Evolutionary conservation across 2,329 filamentous ascomycete species (phyloP).

Genomic region (Neoarthrinium moseri): DNA sequence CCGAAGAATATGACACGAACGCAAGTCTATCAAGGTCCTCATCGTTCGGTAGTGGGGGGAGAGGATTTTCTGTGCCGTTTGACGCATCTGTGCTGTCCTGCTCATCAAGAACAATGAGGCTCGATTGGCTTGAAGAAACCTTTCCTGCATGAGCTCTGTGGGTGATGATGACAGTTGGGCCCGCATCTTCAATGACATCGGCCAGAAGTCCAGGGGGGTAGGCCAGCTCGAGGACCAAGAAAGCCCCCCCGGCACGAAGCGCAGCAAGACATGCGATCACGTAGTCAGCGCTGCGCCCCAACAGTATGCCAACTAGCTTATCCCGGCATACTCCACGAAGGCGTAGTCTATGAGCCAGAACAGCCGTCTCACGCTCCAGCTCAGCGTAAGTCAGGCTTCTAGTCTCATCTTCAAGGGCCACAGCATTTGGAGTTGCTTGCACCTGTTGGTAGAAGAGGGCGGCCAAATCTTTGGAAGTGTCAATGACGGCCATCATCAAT

Average conservation of each 20-base stretch:
- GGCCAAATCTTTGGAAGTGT: constrained; percentile 69
- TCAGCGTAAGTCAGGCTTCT: constrained; percentile 69
- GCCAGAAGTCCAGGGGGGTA: constrained; percentile 73
- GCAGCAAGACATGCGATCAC: constrained; percentile 76
- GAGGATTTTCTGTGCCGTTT: constrained; percentile 33
- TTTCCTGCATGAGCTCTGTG: constrained; percentile 62
- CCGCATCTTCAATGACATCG: constrained; percentile 75
- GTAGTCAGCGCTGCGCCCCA: constrained; percentile 75
- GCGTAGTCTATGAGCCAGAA: constrained; percentile 64
- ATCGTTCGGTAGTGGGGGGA: constrained; percentile 54
- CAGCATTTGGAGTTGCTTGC: constrained; percentile 62
- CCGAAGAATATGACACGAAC: constrained; percentile 80
- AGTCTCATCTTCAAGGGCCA: constrained; percentile 71
- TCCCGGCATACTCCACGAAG: constrained; percentile 70
- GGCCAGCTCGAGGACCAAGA: constrained; percentile 76
- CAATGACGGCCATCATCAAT: constrained; percentile 71
- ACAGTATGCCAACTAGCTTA: constrained; percentile 70
- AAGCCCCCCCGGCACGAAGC: constrained; percentile 76
- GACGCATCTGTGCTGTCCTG: constrained; percentile 24
- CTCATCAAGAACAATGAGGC: constrained; percentile 65
- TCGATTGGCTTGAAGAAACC: constrained; percentile 61
- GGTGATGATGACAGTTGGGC: constrained; percentile 69
- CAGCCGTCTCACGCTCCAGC: constrained; percentile 65
- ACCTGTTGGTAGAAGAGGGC: constrained; percentile 71
- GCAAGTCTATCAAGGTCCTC: constrained; percentile 71